Evolutionary conservation across 129 eudicot species (phyloP).

Genomic region (Pulicaria dysenterica): DNA sequence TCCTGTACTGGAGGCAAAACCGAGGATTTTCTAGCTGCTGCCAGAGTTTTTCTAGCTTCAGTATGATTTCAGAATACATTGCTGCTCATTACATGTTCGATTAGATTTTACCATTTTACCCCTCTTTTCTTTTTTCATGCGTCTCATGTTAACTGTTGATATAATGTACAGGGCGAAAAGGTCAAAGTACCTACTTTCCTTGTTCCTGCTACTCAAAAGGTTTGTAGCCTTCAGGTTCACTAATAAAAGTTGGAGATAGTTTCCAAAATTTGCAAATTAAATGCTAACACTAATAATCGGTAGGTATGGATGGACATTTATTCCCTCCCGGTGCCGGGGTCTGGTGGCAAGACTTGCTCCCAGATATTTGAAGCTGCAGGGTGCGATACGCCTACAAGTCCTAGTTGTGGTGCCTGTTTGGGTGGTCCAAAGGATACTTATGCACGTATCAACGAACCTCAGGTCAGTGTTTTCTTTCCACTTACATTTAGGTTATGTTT

Average conservation of each 20-base stretch:
- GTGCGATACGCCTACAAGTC: slow-evolving; percentile 92
- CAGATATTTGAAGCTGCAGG: slow-evolving; percentile 99
- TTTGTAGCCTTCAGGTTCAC: slow-evolving; percentile 21
- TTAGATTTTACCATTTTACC: slow-evolving; percentile 9
- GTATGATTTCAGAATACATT: slow-evolving; percentile 43
- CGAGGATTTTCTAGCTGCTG: slow-evolving; percentile 92
- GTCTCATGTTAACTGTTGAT: slow-evolving; percentile 8
- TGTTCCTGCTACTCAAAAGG: slow-evolving; percentile 99
- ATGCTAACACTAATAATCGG: slow-evolving; percentile 23
- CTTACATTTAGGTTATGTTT: no score
- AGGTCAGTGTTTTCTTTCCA: slow-evolving; percentile 48
- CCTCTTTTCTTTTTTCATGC: slow-evolving; percentile 9
- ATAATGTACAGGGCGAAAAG: slow-evolving; percentile 69
- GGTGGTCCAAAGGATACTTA: slow-evolving; percentile 98
- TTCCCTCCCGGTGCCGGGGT: slow-evolving; percentile 92
- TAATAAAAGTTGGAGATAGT: neutral
- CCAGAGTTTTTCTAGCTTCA: slow-evolving; percentile 84
- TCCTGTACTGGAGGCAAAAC: slow-evolving; percentile 99
- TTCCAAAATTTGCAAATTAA: neutral
- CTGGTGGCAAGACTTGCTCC: slow-evolving; percentile 97
- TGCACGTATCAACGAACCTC: slow-evolving; percentile 94
- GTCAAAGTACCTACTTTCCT: slow-evolving; percentile 97
- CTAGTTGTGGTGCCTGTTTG: slow-evolving; percentile 95
- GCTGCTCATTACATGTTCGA: slow-evolving; percentile 4
- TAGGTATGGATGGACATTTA: slow-evolving; percentile 98